phyloP scores from a whole-genome alignment of 352 stramenopile genomes.

The Peronospora destructor region DNA sequence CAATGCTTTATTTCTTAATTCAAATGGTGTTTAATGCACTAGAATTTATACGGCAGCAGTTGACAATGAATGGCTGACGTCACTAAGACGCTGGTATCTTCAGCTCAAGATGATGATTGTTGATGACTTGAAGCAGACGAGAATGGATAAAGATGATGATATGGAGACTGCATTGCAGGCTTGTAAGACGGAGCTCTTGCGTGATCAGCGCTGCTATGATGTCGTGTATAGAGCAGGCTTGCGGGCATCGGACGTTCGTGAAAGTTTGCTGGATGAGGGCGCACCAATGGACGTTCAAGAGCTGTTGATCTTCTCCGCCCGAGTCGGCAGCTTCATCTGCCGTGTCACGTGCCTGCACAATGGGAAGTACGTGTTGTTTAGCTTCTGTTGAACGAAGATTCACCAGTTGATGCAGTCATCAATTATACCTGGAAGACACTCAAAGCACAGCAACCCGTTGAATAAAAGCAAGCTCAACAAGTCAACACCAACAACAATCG shows the following conservation, averaged over 20 bases:
- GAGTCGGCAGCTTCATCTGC: constrained; percentile 19
- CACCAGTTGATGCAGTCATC: constrained; percentile 3
- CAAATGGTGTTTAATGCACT: not conserved
- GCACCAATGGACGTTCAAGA: constrained; percentile 18
- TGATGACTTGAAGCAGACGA: constrained; percentile 1
- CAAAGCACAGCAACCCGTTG: not conserved
- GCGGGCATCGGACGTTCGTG: constrained; percentile 23
- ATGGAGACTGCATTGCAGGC: constrained; percentile 9
- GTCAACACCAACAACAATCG: not conserved
- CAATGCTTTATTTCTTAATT: not conserved
- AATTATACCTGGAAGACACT: constrained; percentile 7
- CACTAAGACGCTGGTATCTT: constrained; percentile 35
- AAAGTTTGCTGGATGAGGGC: constrained; percentile 28
- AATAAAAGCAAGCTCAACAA: not conserved
- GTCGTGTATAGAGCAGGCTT: constrained; percentile 30
- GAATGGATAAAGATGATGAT: not conserved
- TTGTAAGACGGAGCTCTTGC: constrained; percentile 9
- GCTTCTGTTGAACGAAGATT: constrained; percentile 10
- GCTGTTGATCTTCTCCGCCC: constrained; percentile 49
- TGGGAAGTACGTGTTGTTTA: constrained; percentile 6
- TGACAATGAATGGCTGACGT: constrained; percentile 19
- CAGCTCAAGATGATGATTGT: constrained; percentile 35
- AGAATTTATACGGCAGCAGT: constrained; percentile 47
- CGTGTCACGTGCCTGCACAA: constrained; percentile 33
- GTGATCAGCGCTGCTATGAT: constrained; percentile 39